Evolutionary conservation across 352 stramenopile genomes (phyloP), one percentile per base, ranked within the genome.

Genomic region (Globisporangium sylvaticum): DNA sequence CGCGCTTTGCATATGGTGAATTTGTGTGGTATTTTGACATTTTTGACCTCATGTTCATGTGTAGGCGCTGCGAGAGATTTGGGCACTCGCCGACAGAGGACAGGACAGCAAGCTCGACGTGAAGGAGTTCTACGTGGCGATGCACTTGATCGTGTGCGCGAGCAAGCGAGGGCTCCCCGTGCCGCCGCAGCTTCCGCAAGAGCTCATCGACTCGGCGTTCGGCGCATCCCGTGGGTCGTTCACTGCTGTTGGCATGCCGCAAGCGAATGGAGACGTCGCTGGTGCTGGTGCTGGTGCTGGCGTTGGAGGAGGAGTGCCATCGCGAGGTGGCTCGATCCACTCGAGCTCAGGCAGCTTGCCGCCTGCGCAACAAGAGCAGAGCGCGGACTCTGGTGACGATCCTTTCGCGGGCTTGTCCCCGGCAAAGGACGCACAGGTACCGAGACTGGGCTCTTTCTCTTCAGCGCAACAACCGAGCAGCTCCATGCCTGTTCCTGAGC

Each of bases 61-160:
- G n/a, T 61, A 92, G 75, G 66, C 86, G 15, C 78, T 98, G 46
- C 85, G 93, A 44, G 73, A 88, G 34, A 93, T 98, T 42, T 98
- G 96, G 96, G 84, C 87, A 8, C 87, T 98, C 77, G 88, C 89
- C 0, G 96, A 98, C 77, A 77, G 78, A 18, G 84, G 81, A 22
- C 91, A 97, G 14, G 90, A 98, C 73, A 98, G 95, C 69, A 90
- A 91, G 55, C 85, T 98, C 34, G 93, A 96, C 65, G 67, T 83
- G 27, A 77, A 95, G 27, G 96, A 98, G 70, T 98, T 98, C 73
- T 97, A 95, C 72, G 84, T 98, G 22, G 94, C 94, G 1, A 98
- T 98, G 96, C 96, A 98, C 69, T 72, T 98, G 64, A 98, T 98
- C 73, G 94, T 98, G 22, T 98, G 96, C 66, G 72, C 98, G 59